A percentile compares a stretch with the other conserved stretches of the same genome.
Evolutionary conservation across 192 early-diverging fungal genomes (phyloP).

Genomic region (Geranomyces michiganensis): DNA sequence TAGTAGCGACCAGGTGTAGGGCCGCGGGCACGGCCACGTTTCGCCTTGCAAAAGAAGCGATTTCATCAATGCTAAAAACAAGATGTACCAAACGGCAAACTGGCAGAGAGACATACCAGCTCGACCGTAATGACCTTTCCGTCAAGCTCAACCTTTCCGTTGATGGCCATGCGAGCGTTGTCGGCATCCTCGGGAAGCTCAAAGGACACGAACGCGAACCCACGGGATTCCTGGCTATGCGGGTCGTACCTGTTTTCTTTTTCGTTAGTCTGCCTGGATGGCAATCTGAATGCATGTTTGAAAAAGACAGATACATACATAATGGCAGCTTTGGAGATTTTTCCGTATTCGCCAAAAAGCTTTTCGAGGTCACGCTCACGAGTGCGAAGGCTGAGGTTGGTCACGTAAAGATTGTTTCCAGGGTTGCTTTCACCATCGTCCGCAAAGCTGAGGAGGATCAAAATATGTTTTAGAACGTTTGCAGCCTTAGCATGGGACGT

Average conservation of each 20-base stretch:
- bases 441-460: too few relatives aligned
- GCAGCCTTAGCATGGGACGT: too few relatives aligned
- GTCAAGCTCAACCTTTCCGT: conserved; percentile 39
- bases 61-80: too few relatives aligned
- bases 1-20: conserved; percentile 81
- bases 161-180: conserved; percentile 39
- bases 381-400: conserved; percentile 64
- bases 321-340: conserved; percentile 70
- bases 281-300: too few relatives aligned
- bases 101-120: conserved; percentile 36
- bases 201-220: conserved; percentile 58
- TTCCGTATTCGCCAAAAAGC: conserved; percentile 71
- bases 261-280: too few relatives aligned
- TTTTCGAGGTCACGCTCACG: conserved; percentile 68
- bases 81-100: too few relatives aligned
- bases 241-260: conserved; percentile 76
- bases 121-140: conserved; percentile 46
- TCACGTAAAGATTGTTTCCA: conserved; percentile 75
- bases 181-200: conserved; percentile 44
- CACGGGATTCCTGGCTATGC: conserved; percentile 73
- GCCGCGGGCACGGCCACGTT: conserved; percentile 65
- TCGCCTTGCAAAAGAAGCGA: conserved; percentile 55
- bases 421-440: conserved; percentile 31
- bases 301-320: too few relatives aligned
- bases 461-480: too few relatives aligned